Evolutionary conservation across 129 eudicot genomes (phyloP), one percentile per base, ranked within the genome.

Genomic region (Deinandra increscens): DNA sequence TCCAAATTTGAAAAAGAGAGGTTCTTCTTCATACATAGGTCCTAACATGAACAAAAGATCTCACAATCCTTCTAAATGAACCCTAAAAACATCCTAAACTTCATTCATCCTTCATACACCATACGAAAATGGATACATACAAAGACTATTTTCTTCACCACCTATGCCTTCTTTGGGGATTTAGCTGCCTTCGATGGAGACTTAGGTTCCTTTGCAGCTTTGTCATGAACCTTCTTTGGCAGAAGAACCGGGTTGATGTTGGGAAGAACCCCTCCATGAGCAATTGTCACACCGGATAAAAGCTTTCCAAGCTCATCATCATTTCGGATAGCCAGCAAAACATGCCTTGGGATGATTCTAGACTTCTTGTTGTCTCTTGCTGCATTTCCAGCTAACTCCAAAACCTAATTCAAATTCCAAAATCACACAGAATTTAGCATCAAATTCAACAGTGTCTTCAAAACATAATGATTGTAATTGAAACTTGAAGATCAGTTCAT

Each of bases 361-460:
- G 36, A 74, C 77, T 82, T 82, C 84, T 87, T 87, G 84, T 87
- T 87, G 58, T 84, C 95, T 66, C 86, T 66, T 3, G 90, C 90
- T 0, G 90, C 90, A 74, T 84, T 87, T 3, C 90, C 95, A 55
- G 90, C 95, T 76, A 87, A 74, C 60, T 87, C 95, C 81, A 87
- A 64, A 49, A 87, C 90, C 95, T 87, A 63, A 56, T 48, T 22
- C 45, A 59, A 60, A 56, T 38, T 31, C 46, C 61, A 76, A 76
- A 62, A 74, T 26, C 18, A 13, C 70, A 38, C 18, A 46, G 0
- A 33, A 2, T 15, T 26, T 31, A 58, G 13, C 12, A 33, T n/a
- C 14, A n/a, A 15, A 0, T 7, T 36, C 66, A 36, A 0, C 26
- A n/a, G n/a, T n/a, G n/a, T n/a, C n/a, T n/a, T n/a, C n/a, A n/a